A percentile compares a stretch with the other conserved stretches of the same genome.
These are phyloP conservation scores for Elymus sibiricus DNA, from an alignment of 176 grass and related monocot species.

Conservation along the genomic window DNA sequence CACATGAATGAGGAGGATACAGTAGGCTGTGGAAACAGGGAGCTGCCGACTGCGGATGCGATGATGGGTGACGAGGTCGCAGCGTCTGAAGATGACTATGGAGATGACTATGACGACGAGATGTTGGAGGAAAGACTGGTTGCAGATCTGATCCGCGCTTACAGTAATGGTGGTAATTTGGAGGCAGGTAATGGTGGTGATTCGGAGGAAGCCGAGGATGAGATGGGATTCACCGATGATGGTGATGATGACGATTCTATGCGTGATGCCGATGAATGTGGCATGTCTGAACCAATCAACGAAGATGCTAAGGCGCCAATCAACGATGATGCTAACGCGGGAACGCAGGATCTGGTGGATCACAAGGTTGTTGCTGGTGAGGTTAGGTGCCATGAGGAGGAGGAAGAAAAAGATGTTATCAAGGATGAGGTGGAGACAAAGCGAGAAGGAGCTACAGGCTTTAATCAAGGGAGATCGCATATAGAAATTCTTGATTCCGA, in stretches of 20 bases:
- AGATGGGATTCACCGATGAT: slow-evolving; percentile 36
- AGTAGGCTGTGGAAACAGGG: not conserved
- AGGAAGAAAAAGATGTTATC: not conserved
- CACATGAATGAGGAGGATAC: not conserved
- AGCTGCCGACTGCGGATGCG: not conserved
- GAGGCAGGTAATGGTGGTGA: slow-evolving; percentile 33
- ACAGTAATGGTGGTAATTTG: slow-evolving; percentile 47
- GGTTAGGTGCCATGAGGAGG: not conserved
- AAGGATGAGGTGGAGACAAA: not conserved
- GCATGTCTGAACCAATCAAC: not conserved
- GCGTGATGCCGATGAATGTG: slow-evolving; percentile 22
- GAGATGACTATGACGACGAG: slow-evolving; percentile 39
- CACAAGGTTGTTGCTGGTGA: slow-evolving; percentile 2
- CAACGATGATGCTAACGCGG: slow-evolving; percentile 4
- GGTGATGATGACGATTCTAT: not conserved
- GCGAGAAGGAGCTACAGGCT: not conserved
- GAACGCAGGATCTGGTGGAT: slow-evolving; percentile 8
- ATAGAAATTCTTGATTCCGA: slow-evolving; percentile 37
- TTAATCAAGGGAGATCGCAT: not conserved
- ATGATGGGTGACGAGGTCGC: not conserved
- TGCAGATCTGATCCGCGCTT: slow-evolving; percentile 43
- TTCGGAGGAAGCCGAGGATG: slow-evolving; percentile 35
- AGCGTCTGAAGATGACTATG: slow-evolving; percentile 39
- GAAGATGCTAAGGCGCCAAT: slow-evolving; percentile 3
- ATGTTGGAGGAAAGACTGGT: slow-evolving; percentile 45